These are phyloP conservation scores for Trichoderma sp. DNA, from an alignment of 2,329 filamentous ascomycete species.

Conservation along the genomic window DNA sequence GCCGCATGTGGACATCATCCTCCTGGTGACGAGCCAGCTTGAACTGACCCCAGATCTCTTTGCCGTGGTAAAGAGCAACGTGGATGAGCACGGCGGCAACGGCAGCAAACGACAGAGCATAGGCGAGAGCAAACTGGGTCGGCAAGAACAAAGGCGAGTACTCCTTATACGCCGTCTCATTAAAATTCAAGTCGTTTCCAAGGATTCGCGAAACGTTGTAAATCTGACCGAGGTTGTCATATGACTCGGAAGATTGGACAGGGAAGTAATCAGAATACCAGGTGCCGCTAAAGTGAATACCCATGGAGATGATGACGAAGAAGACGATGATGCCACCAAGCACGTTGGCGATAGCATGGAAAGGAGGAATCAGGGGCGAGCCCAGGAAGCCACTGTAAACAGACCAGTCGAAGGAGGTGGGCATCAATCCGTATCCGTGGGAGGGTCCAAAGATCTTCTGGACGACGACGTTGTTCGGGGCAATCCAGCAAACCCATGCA, in stretches of 20 bases:
- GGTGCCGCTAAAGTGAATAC: constrained; percentile 55
- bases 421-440: constrained; percentile 58
- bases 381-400: constrained; percentile 48
- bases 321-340: constrained; percentile 54
- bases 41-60: constrained; percentile 54
- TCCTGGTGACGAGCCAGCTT: constrained; percentile 55
- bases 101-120: constrained; percentile 67
- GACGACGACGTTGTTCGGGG: constrained; percentile 57
- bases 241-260: constrained; percentile 58
- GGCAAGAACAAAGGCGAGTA: constrained; percentile 67
- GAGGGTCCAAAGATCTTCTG: constrained; percentile 63
- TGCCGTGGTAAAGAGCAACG: constrained; percentile 54
- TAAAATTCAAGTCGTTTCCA: constrained; percentile 53
- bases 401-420: constrained; percentile 58
- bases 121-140: constrained; percentile 58
- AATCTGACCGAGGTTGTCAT: constrained; percentile 59
- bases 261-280: constrained; percentile 62
- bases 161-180: constrained; percentile 57
- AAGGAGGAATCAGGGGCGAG: constrained; percentile 53
- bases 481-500: constrained; percentile 60
- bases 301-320: constrained; percentile 56
- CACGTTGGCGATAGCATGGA: constrained; percentile 56
- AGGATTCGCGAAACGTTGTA: constrained; percentile 64
- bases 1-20: constrained; percentile 58
- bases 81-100: constrained; percentile 60